Conservation (phyloP, 1,139 yeast species). For the Hanseniaspora gamundiae region DNA sequence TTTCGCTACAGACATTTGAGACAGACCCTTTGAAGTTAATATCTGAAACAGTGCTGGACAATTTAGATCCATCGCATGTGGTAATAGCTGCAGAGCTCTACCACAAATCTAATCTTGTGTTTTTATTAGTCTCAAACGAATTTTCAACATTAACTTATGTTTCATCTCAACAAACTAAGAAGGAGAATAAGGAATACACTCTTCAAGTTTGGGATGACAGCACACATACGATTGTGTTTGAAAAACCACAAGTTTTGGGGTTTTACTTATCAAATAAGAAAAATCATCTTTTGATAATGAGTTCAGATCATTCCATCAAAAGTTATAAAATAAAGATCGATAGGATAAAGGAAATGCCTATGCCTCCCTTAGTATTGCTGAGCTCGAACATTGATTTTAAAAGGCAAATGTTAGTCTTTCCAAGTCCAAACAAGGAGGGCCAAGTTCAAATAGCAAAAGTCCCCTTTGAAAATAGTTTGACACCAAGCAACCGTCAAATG, state of each 20-base stretch:
- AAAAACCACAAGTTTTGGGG: slow-evolving; percentile 63
- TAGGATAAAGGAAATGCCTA: slow-evolving; percentile 56
- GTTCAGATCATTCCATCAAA: slow-evolving; percentile 18
- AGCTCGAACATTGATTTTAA: slow-evolving; percentile 19
- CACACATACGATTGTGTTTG: slow-evolving; percentile 63
- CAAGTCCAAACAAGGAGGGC: slow-evolving; percentile 33
- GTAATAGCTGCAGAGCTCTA: slow-evolving; percentile 46
- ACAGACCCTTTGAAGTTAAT: slow-evolving; percentile 77
- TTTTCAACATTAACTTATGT: too few relatives aligned
- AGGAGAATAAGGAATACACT: slow-evolving; percentile 45
- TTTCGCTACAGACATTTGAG: slow-evolving; percentile 54
- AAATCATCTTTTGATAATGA: slow-evolving; percentile 27
- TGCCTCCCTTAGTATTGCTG: slow-evolving; percentile 27
- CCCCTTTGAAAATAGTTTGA: slow-evolving; percentile 9
- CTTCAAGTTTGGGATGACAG: slow-evolving; percentile 85
- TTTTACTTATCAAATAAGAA: slow-evolving; percentile 54
- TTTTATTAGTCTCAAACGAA: slow-evolving; percentile 75
- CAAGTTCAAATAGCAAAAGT: slow-evolving; percentile 23
- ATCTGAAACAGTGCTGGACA: slow-evolving; percentile 47
- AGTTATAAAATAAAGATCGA: slow-evolving; percentile 70
- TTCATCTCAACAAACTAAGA: too few relatives aligned
- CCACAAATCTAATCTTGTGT: slow-evolving; percentile 31
- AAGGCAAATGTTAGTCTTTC: slow-evolving; percentile 34
- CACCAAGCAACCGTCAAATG: background rate
- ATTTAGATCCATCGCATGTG: slow-evolving; percentile 12